Conservation (phyloP, 2,329 filamentous ascomycete genomes). For the Pseudogymnoascus sp. region DNA sequence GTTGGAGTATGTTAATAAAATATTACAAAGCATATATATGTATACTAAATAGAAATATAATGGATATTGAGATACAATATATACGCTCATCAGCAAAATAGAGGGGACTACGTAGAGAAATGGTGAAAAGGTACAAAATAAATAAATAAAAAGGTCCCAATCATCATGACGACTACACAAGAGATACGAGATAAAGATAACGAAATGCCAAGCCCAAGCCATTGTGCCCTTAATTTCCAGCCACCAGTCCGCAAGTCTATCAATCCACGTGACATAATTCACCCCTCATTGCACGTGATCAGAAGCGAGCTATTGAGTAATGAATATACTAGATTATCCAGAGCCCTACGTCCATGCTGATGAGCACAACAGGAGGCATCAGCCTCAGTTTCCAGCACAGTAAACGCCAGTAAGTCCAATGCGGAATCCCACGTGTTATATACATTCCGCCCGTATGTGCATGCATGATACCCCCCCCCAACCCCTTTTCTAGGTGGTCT, state of each 20-base stretch:
- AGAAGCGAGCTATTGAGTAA: not conserved
- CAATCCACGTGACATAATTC: not conserved
- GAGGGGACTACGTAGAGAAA: not conserved
- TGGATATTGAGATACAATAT: not conserved
- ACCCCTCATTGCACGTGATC: not conserved
- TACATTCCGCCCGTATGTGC: constrained; percentile 1
- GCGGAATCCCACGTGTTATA: constrained; percentile 5
- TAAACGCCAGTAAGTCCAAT: not conserved
- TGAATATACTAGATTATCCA: not conserved
- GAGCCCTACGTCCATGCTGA: not conserved
- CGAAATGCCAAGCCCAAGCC: not conserved
- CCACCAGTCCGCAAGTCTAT: not conserved
- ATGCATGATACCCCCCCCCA: not conserved
- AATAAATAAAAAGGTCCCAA: not conserved
- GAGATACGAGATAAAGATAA: constrained; percentile 2
- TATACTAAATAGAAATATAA: not conserved
- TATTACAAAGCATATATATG: not conserved
- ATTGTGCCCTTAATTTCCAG: constrained; percentile 1
- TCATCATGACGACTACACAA: not conserved
- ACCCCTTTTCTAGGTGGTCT: not conserved
- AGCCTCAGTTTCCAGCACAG: not conserved
- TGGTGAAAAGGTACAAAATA: not conserved
- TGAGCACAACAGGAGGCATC: not conserved
- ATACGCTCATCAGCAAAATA: not conserved
- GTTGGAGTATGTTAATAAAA: not conserved